These are phyloP conservation scores for Aaosphaeria pasadenensis DNA, from an alignment of 2,329 filamentous ascomycete genomes.

Conservation along the genomic window DNA sequence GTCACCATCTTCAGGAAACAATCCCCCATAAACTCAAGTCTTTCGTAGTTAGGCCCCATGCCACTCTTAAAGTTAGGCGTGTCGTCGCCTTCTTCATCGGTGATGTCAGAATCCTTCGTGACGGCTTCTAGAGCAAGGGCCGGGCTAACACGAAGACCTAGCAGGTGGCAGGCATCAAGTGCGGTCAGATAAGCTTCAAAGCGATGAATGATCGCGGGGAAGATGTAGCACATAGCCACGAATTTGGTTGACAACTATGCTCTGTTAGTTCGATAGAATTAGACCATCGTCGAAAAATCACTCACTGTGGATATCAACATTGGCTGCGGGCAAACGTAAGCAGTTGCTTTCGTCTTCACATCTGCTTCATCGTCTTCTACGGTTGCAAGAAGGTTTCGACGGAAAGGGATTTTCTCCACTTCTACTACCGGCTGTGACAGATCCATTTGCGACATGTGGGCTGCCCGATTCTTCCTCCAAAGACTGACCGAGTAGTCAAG, in stretches of 20 bases:
- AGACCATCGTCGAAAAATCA: slow-evolving; percentile 9
- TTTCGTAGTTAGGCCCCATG: slow-evolving; percentile 94
- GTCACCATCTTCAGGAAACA: slow-evolving; percentile 95
- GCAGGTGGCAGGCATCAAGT: slow-evolving; percentile 65
- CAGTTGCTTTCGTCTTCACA: slow-evolving; percentile 48
- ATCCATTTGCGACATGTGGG: slow-evolving; percentile 46
- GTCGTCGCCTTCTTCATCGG: slow-evolving; percentile 66
- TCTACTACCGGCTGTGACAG: slow-evolving; percentile 77
- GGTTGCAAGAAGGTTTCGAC: slow-evolving; percentile 76
- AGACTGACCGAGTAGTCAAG: slow-evolving; percentile 81
- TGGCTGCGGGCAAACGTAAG: slow-evolving; percentile 74
- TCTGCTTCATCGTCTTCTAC: slow-evolving; percentile 56
- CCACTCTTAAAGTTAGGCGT: slow-evolving; percentile 74
- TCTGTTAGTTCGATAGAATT: not conserved
- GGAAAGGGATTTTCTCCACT: slow-evolving; percentile 69
- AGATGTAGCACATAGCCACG: slow-evolving; percentile 70
- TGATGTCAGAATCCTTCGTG: slow-evolving; percentile 88
- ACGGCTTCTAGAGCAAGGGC: slow-evolving; percentile 79
- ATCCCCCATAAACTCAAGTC: slow-evolving; percentile 90
- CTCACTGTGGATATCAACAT: slow-evolving; percentile 72
- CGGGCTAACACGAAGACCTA: slow-evolving; percentile 64
- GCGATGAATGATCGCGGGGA: slow-evolving; percentile 82
- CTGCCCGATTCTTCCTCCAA: slow-evolving; percentile 58
- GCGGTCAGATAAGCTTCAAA: slow-evolving; percentile 80
- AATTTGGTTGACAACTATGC: slow-evolving; percentile 63